Evolutionary conservation across 1,139 yeast species (phyloP).

Genomic region (Pichia sp.): DNA sequence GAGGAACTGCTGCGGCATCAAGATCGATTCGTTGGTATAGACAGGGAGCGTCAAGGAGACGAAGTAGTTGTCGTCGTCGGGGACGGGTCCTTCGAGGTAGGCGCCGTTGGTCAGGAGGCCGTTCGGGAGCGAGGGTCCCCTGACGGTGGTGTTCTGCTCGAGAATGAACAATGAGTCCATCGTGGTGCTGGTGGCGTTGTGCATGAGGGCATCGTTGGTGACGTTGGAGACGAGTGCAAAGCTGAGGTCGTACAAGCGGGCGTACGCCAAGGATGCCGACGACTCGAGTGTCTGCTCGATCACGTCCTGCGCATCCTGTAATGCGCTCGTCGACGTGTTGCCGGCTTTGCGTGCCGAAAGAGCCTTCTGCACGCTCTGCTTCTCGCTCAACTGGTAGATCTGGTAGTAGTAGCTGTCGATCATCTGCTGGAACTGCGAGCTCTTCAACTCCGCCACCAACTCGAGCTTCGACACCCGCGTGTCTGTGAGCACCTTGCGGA

Average conservation of each 20-base stretch:
- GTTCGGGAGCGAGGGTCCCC: conserved; percentile 34
- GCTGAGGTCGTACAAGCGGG: conserved; percentile 58
- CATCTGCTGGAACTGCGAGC: conserved; percentile 72
- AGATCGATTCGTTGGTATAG: conserved; percentile 66
- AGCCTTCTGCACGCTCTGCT: conserved; percentile 58
- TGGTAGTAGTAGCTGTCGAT: conserved; percentile 64
- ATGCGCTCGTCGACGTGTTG: conserved; percentile 45
- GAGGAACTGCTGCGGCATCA: conserved; percentile 53
- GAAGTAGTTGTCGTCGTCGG: conserved; percentile 40
- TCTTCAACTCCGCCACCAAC: conserved; percentile 76
- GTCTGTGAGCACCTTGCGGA: conserved; percentile 57
- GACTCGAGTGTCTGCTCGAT: conserved; percentile 61
- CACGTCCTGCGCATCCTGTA: conserved; percentile 40
- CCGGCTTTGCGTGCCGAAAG: conserved; percentile 68
- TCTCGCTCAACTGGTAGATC: conserved; percentile 60
- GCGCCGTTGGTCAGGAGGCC: conserved; percentile 37
- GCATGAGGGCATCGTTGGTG: conserved; percentile 36
- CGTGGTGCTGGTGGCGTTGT: conserved; percentile 35
- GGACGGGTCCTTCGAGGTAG: conserved; percentile 57
- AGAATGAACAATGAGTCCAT: conserved; percentile 40
- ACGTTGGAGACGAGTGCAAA: conserved; percentile 22
- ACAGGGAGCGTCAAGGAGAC: conserved; percentile 68
- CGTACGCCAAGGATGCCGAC: conserved; percentile 61
- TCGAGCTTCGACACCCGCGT: conserved; percentile 67
- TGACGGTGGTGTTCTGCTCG: conserved; percentile 2